A percentile compares a stretch with the other conserved stretches of the same genome.
These are phyloP conservation scores for Berkeleyomyces rouxiae DNA, from an alignment of 2,329 filamentous ascomycete genomes.

Conservation along the genomic window DNA sequence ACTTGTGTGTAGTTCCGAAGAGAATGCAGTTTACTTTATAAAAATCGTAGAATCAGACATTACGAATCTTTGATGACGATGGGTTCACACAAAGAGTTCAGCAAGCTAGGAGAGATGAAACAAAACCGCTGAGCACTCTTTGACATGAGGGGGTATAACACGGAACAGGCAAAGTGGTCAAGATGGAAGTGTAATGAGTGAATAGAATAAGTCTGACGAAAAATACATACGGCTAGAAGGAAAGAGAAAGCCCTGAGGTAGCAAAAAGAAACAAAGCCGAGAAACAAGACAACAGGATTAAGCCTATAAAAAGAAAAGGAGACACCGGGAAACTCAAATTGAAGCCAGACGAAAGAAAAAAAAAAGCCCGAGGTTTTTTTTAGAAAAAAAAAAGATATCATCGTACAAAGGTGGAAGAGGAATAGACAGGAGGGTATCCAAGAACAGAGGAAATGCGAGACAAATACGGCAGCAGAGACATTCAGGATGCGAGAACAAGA, in stretches of 20 bases:
- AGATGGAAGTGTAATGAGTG: not conserved
- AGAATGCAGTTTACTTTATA: no score
- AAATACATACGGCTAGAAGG: not conserved
- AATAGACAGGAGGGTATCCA: conserved; percentile 3
- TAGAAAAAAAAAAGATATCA: not conserved
- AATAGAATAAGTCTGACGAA: not conserved
- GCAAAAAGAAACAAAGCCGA: not conserved
- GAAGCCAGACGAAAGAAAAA: conserved; percentile 3
- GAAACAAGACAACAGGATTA: conserved; percentile 2
- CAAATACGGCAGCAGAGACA: conserved; percentile 17
- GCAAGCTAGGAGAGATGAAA: no score
- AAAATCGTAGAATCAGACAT: no score
- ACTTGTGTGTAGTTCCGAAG: no score
- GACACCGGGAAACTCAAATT: not conserved
- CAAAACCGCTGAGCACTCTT: no score
- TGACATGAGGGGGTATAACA: no score
- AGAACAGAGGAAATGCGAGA: conserved; percentile 24
- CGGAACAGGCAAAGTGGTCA: no score
- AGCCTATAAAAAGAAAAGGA: conserved; percentile 3
- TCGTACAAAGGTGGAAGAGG: not conserved
- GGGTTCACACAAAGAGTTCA: no score
- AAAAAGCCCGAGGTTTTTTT: not conserved
- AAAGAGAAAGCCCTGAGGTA: not conserved
- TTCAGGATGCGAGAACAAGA: conserved; percentile 14
- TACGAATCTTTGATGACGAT: no score